Conservation (phyloP, 257 asterid genomes). For the Nicotiana obtusifolia region DNA sequence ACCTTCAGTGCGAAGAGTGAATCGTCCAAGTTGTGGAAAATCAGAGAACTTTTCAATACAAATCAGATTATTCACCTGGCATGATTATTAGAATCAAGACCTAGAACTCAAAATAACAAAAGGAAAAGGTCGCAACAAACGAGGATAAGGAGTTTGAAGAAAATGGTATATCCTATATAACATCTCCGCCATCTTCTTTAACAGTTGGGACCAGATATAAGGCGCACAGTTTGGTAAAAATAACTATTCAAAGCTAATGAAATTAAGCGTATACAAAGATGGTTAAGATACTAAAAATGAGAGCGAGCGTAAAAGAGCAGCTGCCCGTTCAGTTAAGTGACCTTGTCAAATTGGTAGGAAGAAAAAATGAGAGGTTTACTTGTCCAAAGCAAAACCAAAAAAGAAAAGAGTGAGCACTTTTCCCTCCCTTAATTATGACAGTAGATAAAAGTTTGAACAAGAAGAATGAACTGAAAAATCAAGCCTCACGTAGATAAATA, state of each 20-base stretch:
- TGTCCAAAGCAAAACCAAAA: too few species aligned
- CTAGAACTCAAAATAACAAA: not conserved
- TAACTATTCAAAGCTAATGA: not conserved
- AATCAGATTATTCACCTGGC: slow-evolving; percentile 74
- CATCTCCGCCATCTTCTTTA: not conserved
- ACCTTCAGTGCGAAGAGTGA: slow-evolving; percentile 97
- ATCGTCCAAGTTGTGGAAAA: slow-evolving; percentile 81
- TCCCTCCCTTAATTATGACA: not conserved
- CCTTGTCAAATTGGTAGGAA: not conserved
- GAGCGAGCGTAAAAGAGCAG: too few species aligned
- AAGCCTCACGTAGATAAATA: not conserved
- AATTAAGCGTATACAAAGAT: not conserved
- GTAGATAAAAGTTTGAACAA: not conserved
- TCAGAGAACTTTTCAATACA: slow-evolving; percentile 75
- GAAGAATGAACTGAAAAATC: not conserved
- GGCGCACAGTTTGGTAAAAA: not conserved
- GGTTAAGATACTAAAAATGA: not conserved
- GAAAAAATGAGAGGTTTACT: not conserved
- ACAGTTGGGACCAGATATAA: not conserved
- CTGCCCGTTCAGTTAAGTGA: too few species aligned
- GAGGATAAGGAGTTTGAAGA: not conserved
- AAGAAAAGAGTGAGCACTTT: too few species aligned
- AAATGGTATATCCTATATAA: not conserved
- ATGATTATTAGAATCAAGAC: slow-evolving; percentile 9
- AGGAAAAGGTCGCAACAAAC: not conserved